These are phyloP conservation scores for Fusarium dlaminii DNA, from an alignment of 2,329 filamentous ascomycete species.

Conservation along the genomic window DNA sequence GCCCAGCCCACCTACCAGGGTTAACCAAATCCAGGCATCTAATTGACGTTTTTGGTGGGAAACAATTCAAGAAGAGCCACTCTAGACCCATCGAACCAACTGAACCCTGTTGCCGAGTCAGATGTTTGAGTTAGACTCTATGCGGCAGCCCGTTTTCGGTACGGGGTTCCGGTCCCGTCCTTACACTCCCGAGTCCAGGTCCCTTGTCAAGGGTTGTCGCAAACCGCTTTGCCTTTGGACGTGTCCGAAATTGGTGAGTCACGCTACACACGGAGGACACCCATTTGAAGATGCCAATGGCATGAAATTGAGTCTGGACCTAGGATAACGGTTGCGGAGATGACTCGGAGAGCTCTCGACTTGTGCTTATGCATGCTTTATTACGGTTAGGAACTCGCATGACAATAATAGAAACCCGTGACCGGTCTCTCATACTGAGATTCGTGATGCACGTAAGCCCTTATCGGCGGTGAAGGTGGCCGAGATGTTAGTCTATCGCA, in stretches of 20 bases:
- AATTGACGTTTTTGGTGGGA: conserved; percentile 33
- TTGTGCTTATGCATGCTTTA: conserved; percentile 4
- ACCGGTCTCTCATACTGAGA: background rate
- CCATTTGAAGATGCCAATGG: background rate
- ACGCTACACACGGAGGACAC: conserved; percentile 17
- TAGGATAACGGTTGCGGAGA: conserved; percentile 18
- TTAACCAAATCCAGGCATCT: conserved; percentile 38
- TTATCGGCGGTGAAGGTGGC: conserved; percentile 24
- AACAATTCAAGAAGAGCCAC: conserved; percentile 32
- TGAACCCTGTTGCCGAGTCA: conserved; percentile 44
- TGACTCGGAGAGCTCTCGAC: conserved; percentile 17
- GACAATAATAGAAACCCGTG: conserved; percentile 25
- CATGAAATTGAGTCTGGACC: conserved; percentile 12
- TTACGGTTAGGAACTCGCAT: conserved; percentile 3
- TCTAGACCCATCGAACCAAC: conserved; percentile 30
- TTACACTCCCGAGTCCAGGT: conserved; percentile 13
- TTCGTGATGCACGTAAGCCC: conserved; percentile 8
- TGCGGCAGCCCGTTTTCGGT: conserved; percentile 32
- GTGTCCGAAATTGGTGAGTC: conserved; percentile 25
- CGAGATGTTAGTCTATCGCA: conserved; percentile 14
- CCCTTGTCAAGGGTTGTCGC: conserved; percentile 16
- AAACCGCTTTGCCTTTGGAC: conserved; percentile 20
- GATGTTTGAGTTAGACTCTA: conserved; percentile 33
- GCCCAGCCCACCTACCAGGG: conserved; percentile 2
- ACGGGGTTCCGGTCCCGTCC: conserved; percentile 26